Evolutionary conservation across 768 basidiomycete genomes (phyloP).

Genomic region (Tricholoma matsutake): DNA sequence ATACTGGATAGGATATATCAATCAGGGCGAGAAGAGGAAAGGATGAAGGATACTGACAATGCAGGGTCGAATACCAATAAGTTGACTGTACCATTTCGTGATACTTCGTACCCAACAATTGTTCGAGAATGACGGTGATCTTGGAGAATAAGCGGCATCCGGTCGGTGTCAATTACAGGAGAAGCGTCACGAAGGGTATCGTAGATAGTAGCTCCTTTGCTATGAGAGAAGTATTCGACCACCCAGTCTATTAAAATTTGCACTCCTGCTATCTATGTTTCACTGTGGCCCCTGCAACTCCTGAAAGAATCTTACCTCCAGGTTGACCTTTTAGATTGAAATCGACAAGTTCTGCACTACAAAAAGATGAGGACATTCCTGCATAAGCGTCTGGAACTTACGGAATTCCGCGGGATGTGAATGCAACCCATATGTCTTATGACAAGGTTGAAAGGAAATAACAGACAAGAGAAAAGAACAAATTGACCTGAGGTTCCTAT

Average conservation of each 20-base stretch:
- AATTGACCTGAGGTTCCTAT: slow-evolving; percentile 74
- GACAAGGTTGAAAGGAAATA: neutral
- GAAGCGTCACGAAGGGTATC: slow-evolving; percentile 50
- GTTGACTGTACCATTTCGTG: slow-evolving; percentile 51
- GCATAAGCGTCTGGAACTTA: slow-evolving; percentile 35
- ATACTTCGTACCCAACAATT: slow-evolving; percentile 79
- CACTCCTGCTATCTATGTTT: slow-evolving; percentile 30
- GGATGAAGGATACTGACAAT: slow-evolving; percentile 36
- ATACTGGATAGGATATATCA: slow-evolving; percentile 8
- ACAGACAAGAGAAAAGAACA: neutral
- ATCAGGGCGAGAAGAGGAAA: neutral
- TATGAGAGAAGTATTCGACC: slow-evolving; percentile 60
- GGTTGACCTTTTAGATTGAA: slow-evolving; percentile 46
- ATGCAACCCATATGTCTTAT: slow-evolving; percentile 75
- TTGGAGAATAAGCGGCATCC: slow-evolving; percentile 83
- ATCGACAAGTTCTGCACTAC: slow-evolving; percentile 62
- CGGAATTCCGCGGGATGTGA: slow-evolving; percentile 79
- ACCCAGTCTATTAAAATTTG: slow-evolving; percentile 67
- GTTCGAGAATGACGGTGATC: slow-evolving; percentile 84
- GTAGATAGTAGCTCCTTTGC: slow-evolving; percentile 38
- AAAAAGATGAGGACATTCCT: neutral
- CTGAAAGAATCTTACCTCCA: slow-evolving; percentile 35
- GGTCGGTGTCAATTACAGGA: slow-evolving; percentile 54
- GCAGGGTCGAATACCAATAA: slow-evolving; percentile 81
- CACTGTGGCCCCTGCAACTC: neutral